Percentiles rank a stretch among this genome's conserved stretches.
phyloP scores from a whole-genome alignment of 139 green algal genomes.

The Cymbomonas tetramitiformis region DNA sequence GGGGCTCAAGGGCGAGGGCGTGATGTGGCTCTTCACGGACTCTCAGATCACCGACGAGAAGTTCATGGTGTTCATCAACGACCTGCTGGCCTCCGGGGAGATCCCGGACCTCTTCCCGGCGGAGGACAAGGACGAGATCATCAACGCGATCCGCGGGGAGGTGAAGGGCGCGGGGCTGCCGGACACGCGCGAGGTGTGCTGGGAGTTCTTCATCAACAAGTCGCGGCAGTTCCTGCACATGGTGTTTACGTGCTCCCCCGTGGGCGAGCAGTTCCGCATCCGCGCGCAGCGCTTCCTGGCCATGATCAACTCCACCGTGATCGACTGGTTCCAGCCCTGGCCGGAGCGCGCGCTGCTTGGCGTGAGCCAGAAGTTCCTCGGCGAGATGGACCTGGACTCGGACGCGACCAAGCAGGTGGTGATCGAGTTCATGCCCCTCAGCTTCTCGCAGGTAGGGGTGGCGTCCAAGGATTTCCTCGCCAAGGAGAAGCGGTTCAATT shows the following conservation, averaged over 20 bases:
- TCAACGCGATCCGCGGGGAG: conserved; percentile 62
- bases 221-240: conserved; percentile 65
- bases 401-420: conserved; percentile 47
- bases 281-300: conserved; percentile 70
- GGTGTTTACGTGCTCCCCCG: conserved; percentile 64
- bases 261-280: conserved; percentile 73
- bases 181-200: conserved; percentile 70
- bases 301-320: conserved; percentile 70
- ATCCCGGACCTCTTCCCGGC: conserved; percentile 69
- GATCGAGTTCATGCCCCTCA: conserved; percentile 74
- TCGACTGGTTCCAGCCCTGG: conserved; percentile 79
- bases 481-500: conserved; percentile 56
- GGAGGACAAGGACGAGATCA: conserved; percentile 77
- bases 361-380: conserved; percentile 67
- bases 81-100: conserved; percentile 66
- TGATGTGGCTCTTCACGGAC: conserved; percentile 76
- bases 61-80: conserved; percentile 77
- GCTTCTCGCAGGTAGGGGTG: conserved; percentile 55
- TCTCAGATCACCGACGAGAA: conserved; percentile 64
- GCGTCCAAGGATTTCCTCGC: conserved; percentile 44
- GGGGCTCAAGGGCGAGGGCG: conserved; percentile 52
- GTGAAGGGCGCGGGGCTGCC: conserved; percentile 58
- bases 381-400: conserved; percentile 39
- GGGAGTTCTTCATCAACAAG: conserved; percentile 61
- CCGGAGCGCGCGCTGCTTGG: conserved; percentile 58